These are phyloP conservation scores for Carnegiea gigantea DNA, from an alignment of 179 eudicot genomes.

Conservation along the genomic window DNA sequence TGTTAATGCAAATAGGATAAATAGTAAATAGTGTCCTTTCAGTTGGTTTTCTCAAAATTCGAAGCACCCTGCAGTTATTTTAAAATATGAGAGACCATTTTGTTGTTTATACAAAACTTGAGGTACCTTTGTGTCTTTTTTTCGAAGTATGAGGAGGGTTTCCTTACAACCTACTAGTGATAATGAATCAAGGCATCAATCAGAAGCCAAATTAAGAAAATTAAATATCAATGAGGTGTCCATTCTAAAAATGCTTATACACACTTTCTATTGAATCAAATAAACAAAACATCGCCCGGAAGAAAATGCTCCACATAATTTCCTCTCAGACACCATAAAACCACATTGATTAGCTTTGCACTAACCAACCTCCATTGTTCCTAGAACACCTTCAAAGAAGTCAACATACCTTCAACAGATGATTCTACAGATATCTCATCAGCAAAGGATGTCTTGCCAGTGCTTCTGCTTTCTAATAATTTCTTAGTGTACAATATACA, in stretches of 20 bases:
- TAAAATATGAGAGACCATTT: too few species aligned
- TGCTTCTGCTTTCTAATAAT: constrained; percentile 6
- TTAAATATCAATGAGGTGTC: not conserved
- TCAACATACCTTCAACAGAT: not conserved
- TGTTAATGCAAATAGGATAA: too few species aligned
- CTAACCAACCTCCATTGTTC: not conserved
- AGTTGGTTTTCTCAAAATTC: too few species aligned
- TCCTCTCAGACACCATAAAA: not conserved
- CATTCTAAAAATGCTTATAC: not conserved
- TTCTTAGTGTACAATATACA: constrained; percentile 25
- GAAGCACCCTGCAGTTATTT: too few species aligned
- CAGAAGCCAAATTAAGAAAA: not conserved
- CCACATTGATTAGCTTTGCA: not conserved
- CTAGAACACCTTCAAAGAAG: not conserved
- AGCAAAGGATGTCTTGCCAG: not conserved
- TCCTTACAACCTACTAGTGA: not conserved
- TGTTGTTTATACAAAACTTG: too few species aligned
- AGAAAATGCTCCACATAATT: constrained; percentile 14
- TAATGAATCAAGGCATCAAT: not conserved
- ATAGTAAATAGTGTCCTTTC: too few species aligned
- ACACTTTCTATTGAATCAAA: constrained; percentile 15
- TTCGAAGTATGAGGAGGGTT: not conserved
- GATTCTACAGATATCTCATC: not conserved
- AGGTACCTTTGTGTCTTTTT: too few species aligned
- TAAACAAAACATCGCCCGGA: too few species aligned